Percentiles rank a stretch among this genome's conserved stretches.
phyloP scores from a whole-genome alignment of 306 rosid genomes.

The Casuarina equisetifolia region DNA sequence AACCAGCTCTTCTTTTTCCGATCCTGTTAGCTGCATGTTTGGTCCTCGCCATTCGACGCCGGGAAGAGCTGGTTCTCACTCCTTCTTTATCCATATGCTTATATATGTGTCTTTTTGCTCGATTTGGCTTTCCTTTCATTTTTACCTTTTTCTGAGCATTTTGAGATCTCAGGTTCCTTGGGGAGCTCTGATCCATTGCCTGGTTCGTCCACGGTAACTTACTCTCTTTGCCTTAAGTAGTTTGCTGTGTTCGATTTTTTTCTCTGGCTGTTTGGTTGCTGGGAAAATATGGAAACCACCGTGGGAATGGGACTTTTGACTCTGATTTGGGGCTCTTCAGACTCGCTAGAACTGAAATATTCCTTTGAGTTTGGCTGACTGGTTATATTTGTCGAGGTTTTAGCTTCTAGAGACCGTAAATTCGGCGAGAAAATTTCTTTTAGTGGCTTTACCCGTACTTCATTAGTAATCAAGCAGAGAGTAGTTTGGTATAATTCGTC shows the following conservation, averaged over 20 bases:
- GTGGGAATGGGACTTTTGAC: no score
- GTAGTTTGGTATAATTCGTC: neutral
- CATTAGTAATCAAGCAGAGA: neutral
- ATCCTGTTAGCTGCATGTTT: constrained; percentile 44
- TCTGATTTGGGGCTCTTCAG: neutral
- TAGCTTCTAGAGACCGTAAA: neutral
- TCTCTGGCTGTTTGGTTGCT: neutral
- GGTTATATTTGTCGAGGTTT: neutral
- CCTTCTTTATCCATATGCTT: neutral
- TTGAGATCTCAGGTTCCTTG: constrained; percentile 1
- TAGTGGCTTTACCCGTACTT: neutral
- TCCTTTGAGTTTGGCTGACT: neutral
- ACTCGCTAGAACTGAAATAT: neutral
- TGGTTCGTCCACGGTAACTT: constrained; percentile 26
- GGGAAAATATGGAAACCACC: constrained; percentile 15
- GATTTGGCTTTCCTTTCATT: constrained; percentile 2
- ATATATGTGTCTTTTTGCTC: neutral
- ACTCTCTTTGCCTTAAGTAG: neutral
- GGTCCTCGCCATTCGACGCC: constrained; percentile 40
- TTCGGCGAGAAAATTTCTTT: neutral
- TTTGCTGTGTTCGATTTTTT: neutral
- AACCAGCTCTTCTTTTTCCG: constrained; percentile 26
- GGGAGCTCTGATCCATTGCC: constrained; percentile 16
- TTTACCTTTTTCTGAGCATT: neutral
- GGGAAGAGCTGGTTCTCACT: constrained; percentile 24